Conservation (phyloP, 352 stramenopile species). For the Phytopythium litorale region DNA sequence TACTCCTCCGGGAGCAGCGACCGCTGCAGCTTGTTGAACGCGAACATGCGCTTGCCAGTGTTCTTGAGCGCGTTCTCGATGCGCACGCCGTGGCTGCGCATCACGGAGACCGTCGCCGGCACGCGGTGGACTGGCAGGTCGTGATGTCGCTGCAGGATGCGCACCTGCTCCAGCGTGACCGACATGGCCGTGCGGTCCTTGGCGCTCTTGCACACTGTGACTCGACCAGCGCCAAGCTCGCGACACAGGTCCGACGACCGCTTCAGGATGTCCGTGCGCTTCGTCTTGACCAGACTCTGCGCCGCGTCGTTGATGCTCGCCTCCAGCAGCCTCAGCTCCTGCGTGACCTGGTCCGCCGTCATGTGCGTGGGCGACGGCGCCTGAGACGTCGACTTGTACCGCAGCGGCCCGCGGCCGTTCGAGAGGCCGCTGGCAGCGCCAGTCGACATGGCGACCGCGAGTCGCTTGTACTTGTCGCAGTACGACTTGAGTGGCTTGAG, state of each 20-base stretch:
- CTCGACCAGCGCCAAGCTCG: constrained; percentile 86
- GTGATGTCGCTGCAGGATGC: constrained; percentile 82
- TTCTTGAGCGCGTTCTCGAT: constrained; percentile 90
- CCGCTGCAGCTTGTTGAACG: constrained; percentile 89
- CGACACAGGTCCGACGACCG: constrained; percentile 77
- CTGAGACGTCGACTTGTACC: constrained; percentile 55
- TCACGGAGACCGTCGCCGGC: constrained; percentile 77
- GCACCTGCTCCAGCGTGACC: constrained; percentile 94
- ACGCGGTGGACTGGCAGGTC: constrained; percentile 72
- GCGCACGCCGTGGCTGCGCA: constrained; percentile 83
- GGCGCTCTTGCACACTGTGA: constrained; percentile 96
- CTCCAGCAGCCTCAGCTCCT: constrained; percentile 65
- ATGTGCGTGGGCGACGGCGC: constrained; percentile 47
- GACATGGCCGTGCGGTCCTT: constrained; percentile 98
- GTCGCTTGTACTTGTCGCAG: constrained; percentile 76
- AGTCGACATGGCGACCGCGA: constrained; percentile 48
- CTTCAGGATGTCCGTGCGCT: constrained; percentile 83
- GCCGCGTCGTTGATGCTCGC: constrained; percentile 67
- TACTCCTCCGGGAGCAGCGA: constrained; percentile 85
- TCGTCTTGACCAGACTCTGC: constrained; percentile 83
- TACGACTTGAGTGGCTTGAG: constrained; percentile 77
- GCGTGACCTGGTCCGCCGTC: constrained; percentile 65
- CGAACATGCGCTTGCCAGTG: constrained; percentile 84
- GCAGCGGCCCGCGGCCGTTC: constrained; percentile 25
- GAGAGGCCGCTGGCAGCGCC: constrained; percentile 24